Base-by-base conservation (phyloP, 2,329 filamentous ascomycete species). In the Aspergillus viridinutans region DNA sequence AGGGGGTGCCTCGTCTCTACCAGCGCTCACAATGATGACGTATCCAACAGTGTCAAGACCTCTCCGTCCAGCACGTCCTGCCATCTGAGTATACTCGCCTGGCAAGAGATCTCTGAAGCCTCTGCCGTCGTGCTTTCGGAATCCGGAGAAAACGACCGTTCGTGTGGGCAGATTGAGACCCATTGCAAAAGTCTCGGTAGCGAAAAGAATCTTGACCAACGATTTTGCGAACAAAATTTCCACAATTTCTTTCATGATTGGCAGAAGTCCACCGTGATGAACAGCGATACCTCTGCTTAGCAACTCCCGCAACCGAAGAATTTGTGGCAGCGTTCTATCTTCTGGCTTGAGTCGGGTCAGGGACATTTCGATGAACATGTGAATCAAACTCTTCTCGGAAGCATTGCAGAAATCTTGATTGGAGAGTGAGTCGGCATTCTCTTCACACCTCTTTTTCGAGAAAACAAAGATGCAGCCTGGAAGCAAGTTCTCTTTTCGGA, bases 31-130 rank as follows among this genome's bases (percentile, higher is more conserved):
- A 57, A 99, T 92, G 64, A 99, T 96, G 65, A 97, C 93, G 6
- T 90, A 94, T 2, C 94, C 94, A 23, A 97, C 92, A 4, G 88
- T 87, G 71, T 99, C 94, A 14, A 97, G 83, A 65, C 94, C 94
- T 81, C 94, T 86, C 67, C 94, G 88, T 51, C 94, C 94, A 53
- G 94, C 94, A 77, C 94, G 85, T 35, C 94, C 94, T 25, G 94
- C 93, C 94, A 99, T 99, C 68, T 99, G 94, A 1, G 94, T 99
- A 71, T 99, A 99, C 72, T 99, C 94, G 17, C 94, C 94, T 0
- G 94, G 92, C 0, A 96, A 81, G 0, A 99, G 80, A 69, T 97
- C 94, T 63, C 94, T 84, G 78, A 97, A 97, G 3, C 85, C 85
- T 65, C 94, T 90, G 5, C 94, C 94, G 69, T 99, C 94, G 64